These are phyloP conservation scores for Reticulascus tulasneorum DNA, from an alignment of 2,329 filamentous ascomycete species.

Conservation along the genomic window DNA sequence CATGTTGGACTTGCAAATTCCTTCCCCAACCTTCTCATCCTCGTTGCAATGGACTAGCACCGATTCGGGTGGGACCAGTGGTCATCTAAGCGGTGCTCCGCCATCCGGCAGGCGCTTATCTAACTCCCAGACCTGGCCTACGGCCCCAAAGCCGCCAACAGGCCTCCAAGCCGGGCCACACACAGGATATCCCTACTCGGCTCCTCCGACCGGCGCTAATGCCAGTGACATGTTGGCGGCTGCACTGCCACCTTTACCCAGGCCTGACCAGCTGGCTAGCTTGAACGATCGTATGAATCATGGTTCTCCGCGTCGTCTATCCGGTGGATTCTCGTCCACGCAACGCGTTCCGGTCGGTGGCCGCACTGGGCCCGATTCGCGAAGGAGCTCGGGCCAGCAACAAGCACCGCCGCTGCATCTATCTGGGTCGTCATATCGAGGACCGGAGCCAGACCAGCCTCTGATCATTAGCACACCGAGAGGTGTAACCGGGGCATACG, in stretches of 20 bases:
- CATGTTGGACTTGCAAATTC: conserved; percentile 25
- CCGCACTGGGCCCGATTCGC: conserved; percentile 19
- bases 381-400: conserved; percentile 7
- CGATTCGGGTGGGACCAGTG: background rate
- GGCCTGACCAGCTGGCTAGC: conserved; percentile 34
- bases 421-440: conserved; percentile 3
- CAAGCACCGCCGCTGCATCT: conserved; percentile 7
- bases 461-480: conserved; percentile 59
- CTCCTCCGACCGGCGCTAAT: conserved; percentile 27
- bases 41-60: background rate
- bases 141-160: conserved; percentile 20
- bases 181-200: conserved; percentile 36
- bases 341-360: conserved; percentile 36
- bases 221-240: conserved; percentile 28
- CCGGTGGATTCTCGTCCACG: conserved; percentile 36
- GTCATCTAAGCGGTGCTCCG: background rate
- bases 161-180: background rate
- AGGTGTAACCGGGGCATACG: conserved; percentile 51
- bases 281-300: conserved; percentile 33
- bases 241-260: conserved; percentile 33
- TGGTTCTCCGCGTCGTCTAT: conserved; percentile 35
- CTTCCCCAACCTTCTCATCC: conserved; percentile 18
- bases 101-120: conserved; percentile 24
- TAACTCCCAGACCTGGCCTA: conserved; percentile 46
- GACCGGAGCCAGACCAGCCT: conserved; percentile 36